Evolutionary conservation across 768 basidiomycete genomes (phyloP).

Genomic region (Xerocomellus chrysenteron): DNA sequence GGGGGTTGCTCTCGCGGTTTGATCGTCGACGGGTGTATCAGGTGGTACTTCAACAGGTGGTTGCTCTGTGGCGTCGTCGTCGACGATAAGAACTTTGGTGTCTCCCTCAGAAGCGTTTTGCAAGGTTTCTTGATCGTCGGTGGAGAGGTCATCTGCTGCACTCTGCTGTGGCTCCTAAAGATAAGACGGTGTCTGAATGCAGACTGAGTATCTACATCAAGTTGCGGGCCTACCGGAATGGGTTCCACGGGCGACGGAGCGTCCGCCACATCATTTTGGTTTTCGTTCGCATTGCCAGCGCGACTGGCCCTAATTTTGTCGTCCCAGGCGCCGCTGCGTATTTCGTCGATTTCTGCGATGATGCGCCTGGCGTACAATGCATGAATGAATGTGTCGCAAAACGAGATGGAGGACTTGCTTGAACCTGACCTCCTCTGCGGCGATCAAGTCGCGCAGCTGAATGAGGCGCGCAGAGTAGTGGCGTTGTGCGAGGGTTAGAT

Average conservation of each 20-base stretch:
- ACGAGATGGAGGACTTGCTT: conserved; percentile 45
- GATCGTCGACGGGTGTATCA: conserved; percentile 4
- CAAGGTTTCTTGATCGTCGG: neutral
- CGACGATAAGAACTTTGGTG: neutral
- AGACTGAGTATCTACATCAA: neutral
- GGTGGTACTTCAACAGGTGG: neutral
- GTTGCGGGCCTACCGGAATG: conserved; percentile 9
- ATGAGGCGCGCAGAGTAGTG: conserved; percentile 67
- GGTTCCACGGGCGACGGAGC: neutral
- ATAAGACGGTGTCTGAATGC: neutral
- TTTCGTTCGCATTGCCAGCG: conserved; percentile 7
- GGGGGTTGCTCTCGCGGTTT: neutral
- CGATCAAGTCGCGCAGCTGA: conserved; percentile 71
- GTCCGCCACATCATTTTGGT: conserved; percentile 5
- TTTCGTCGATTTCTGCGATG: conserved; percentile 72
- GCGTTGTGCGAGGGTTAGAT: conserved; percentile 71
- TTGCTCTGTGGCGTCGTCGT: conserved; percentile 7
- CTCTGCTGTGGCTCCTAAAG: conserved; percentile 13
- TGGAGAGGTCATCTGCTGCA: conserved; percentile 1
- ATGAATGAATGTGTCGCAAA: neutral
- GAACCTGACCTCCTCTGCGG: conserved; percentile 74
- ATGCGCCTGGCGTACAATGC: conserved; percentile 45
- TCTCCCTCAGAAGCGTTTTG: conserved; percentile 2
- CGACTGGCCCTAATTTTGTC: conserved; percentile 43
- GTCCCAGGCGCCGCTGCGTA: conserved; percentile 68